Evolutionary conservation across 768 basidiomycete genomes (phyloP), one percentile per base, ranked within the genome.

Genomic region (Lyophyllum semitale): DNA sequence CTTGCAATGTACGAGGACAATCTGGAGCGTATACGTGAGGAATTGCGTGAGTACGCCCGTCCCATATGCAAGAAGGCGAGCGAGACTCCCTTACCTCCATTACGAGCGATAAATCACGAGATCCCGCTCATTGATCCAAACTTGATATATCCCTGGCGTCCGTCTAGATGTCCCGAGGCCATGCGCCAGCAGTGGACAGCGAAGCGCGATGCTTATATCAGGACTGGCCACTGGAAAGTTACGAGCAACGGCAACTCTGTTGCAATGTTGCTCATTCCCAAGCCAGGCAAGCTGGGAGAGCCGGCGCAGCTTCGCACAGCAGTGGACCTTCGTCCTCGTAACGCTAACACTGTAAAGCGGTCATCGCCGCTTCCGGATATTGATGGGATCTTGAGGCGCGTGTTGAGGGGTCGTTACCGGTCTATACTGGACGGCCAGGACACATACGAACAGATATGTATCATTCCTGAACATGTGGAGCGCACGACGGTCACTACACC

Each of bases 101-200:
- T 71, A 0, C 12, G 73, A 0, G 68, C 43, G 0, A 71, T 77
- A 22, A 77, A 76, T 51, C 71, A 77, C 58, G 41, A 38, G 1
- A 77, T 77, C 4, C 71, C 71, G 0, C 32, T 76, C 0, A 69
- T 68, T 25, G 71, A 75, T 38, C 61, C 65, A 37, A 45, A 37
- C 2, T 66, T 67, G 47, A 44, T 65, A 0, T 73, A 73, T 42
- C n/a, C 42, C 2, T 64, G 63, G 60, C 23, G 54, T 3, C 57
- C 55, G 5, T 61, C 57, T 20, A 15, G 44, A 3, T 62, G 58
- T 29, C 53, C 58, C 0, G 54, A 63, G 25, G 54, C 53, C 1
- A 11, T 63, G 30, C 43, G 49, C 22, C 41, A 48, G 11, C 44
- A 48, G 27, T 63, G 61, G 61, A 42, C 18, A 8, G 48, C 30